Conservation (phyloP, 2,329 filamentous ascomycete species). For the Sporothrix pallida region DNA sequence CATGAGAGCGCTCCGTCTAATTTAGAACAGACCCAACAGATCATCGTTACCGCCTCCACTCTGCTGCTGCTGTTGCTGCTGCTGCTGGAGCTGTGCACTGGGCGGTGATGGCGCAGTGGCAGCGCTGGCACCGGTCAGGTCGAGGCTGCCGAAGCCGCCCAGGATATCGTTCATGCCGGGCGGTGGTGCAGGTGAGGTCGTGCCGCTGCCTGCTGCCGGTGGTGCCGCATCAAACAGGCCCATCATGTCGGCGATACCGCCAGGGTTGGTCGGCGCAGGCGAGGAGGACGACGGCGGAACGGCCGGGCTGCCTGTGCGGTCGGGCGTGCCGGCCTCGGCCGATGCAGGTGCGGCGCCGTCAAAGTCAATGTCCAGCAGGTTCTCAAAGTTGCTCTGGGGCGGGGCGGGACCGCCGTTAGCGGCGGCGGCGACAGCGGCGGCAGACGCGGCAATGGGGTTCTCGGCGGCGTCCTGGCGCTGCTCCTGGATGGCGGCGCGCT, state of each 20-base stretch:
- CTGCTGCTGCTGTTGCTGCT: constrained; percentile 46
- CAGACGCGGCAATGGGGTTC: constrained; percentile 89
- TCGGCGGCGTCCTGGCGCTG: constrained; percentile 90
- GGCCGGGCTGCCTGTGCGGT: constrained; percentile 69
- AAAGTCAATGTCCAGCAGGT: constrained; percentile 74
- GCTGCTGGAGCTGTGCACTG: constrained; percentile 60
- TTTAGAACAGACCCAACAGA: constrained; percentile 62
- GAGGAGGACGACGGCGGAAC: constrained; percentile 37
- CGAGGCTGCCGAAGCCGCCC: constrained; percentile 83
- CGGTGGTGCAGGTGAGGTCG: constrained; percentile 39
- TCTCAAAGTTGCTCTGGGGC: constrained; percentile 81
- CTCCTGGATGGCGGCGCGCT: constrained; percentile 94
- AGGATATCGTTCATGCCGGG: constrained; percentile 82
- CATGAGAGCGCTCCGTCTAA: no score
- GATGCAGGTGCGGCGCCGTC: constrained; percentile 93
- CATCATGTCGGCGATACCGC: constrained; percentile 68
- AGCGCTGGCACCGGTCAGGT: constrained; percentile 66
- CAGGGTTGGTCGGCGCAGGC: constrained; percentile 44
- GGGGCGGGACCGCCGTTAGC: constrained; percentile 59
- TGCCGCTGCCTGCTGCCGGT: constrained; percentile 50
- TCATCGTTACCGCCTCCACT: constrained; percentile 59
- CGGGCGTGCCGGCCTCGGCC: constrained; percentile 70
- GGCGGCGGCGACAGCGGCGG: constrained; percentile 70
- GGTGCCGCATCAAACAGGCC: constrained; percentile 72
- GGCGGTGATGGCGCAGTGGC: constrained; percentile 69